Evolutionary conservation across 495 filamentous ascomycete genomes (phyloP).

Genomic region (Penicillium daleae): DNA sequence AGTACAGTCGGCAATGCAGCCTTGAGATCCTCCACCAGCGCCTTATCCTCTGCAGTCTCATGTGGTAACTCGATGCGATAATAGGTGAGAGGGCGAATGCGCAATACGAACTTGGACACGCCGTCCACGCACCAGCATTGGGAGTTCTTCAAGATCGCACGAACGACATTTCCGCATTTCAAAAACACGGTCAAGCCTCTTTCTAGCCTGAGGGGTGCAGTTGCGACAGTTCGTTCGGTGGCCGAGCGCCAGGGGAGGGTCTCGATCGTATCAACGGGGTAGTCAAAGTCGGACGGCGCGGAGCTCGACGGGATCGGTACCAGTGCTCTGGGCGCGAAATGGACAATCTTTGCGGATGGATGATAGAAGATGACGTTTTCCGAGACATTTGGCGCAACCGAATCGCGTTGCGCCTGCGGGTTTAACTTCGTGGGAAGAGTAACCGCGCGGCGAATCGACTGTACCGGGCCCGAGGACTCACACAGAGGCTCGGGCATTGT

Average conservation of each 20-base stretch:
- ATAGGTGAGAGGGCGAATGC: conserved; percentile 77
- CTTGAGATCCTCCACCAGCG: conserved; percentile 66
- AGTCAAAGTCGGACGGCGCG: conserved; percentile 50
- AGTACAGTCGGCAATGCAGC: conserved; percentile 68
- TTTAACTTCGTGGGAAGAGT: conserved; percentile 60
- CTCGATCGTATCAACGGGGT: conserved; percentile 47
- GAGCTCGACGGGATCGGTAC: conserved; percentile 47
- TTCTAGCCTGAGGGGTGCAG: conserved; percentile 79
- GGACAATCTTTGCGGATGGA: conserved; percentile 65
- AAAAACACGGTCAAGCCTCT: conserved; percentile 82
- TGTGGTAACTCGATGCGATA: conserved; percentile 87
- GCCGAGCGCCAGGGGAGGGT: conserved; percentile 74
- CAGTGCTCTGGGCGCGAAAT: conserved; percentile 57
- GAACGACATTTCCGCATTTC: conserved; percentile 76
- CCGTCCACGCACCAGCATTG: conserved; percentile 93
- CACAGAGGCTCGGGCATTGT: conserved; percentile 45
- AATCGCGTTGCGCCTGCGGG: conserved; percentile 36
- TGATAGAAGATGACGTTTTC: conserved; percentile 75
- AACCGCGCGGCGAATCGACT: conserved; percentile 56
- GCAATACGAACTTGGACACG: conserved; percentile 78
- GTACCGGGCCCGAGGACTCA: conserved; percentile 40
- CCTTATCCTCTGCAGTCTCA: conserved; percentile 59
- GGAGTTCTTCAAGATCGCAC: conserved; percentile 83
- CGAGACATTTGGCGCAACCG: conserved; percentile 42
- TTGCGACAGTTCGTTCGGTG: conserved; percentile 80